Conservation (phyloP, 139 green algal genomes). For the Penium margaritaceum region DNA sequence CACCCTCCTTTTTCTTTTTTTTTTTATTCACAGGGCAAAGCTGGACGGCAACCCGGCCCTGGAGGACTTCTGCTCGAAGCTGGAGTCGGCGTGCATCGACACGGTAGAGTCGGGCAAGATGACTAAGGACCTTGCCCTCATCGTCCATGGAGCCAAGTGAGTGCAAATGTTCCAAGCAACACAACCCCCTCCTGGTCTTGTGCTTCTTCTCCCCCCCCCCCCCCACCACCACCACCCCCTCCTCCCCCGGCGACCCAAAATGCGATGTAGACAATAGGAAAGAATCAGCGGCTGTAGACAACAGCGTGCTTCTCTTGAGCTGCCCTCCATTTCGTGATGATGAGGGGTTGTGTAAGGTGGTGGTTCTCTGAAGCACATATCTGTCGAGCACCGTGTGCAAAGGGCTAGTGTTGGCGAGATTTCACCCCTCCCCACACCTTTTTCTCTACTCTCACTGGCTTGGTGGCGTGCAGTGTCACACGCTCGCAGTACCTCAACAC, state of each 20-base stretch:
- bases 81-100: constrained; percentile 79
- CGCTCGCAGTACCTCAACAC: constrained; percentile 84
- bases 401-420: too few relatives aligned
- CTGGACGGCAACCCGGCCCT: constrained; percentile 79
- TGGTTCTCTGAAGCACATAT: not conserved
- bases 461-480: constrained; percentile 49
- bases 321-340: not conserved
- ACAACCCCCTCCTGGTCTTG: not conserved
- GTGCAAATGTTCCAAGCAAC: not conserved
- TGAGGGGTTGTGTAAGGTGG: not conserved
- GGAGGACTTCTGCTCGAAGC: constrained; percentile 63
- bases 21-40: constrained; percentile 60
- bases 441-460: not conserved
- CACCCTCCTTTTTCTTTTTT: not conserved
- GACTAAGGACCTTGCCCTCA: constrained; percentile 92
- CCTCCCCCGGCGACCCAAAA: too few relatives aligned
- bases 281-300: not conserved
- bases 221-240: too few relatives aligned
- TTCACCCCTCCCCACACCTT: not conserved
- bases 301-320: not conserved
- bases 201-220: too few relatives aligned
- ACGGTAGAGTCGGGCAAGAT: constrained; percentile 77
- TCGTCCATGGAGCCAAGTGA: constrained; percentile 70
- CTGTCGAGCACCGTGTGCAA: too few relatives aligned
- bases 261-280: not conserved